Base-by-base conservation (phyloP, 768 basidiomycete species). In the Agrocybe praecox region DNA sequence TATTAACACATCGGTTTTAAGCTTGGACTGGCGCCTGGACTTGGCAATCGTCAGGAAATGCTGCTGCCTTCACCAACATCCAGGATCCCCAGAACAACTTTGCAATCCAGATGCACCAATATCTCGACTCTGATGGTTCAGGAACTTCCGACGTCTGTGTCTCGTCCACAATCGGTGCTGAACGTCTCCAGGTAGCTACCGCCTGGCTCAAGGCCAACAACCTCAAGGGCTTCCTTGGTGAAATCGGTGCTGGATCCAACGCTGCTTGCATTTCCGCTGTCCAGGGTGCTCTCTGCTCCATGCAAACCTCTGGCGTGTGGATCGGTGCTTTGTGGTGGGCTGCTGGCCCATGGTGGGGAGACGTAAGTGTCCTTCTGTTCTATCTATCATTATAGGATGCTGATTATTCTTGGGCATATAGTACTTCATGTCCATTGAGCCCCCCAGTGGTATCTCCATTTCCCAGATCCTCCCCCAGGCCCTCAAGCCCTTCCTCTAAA, bases 41-140 rank as follows among this genome's bases (percentile, higher is more conserved):
- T 12, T 86, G 84, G 84, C 73, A 71, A 8, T 75, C 77, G 19
- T 84, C 83, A 19, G 84, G 85, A n/a, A 86, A 87, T 68, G 69
- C 73, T 36, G 76, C 69, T 14, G 82, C 72, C 46, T 85, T 85
- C 65, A 75, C 71, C 18, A 72, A 72, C 21, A 76, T 87, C 70
- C 74, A 70, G 45, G 86, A 87, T 63, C 84, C 85, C 49, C 78
- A 79, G 72, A 84, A 85, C 74, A 86, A 86, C 67, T 65, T 81
- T 55, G 85, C 83, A 32, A 82, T 86, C 59, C 69, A 88, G 65
- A 86, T 87, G 83, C 85, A 88, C 68, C 84, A 87, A 67, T 88
- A 88, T 74, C 84, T 88, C 61, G 85, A 87, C 69, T 80, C 78
- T 33, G 85, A 88, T 63, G 79, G 82, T 60, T 85, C 83, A 18